These are phyloP conservation scores for Pleoardoris graminearum DNA, from an alignment of 2,329 filamentous ascomycete genomes.

Conservation along the genomic window DNA sequence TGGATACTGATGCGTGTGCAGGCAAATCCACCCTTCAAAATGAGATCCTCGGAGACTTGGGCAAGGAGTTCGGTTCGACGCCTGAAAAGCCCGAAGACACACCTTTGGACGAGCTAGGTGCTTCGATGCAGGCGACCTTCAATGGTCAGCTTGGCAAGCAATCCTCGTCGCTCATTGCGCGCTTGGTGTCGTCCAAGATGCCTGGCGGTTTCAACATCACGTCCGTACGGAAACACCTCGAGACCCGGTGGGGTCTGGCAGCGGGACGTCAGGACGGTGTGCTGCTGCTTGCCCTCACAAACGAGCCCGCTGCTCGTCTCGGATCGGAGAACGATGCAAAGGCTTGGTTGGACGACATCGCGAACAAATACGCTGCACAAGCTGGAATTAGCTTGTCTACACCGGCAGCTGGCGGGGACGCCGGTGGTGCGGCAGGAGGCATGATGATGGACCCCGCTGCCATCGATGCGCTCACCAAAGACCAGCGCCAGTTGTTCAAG, in stretches of 20 bases:
- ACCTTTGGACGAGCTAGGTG: slow-evolving; percentile 91
- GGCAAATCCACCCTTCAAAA: slow-evolving; percentile 99
- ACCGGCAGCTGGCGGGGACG: slow-evolving; percentile 70
- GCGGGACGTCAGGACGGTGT: slow-evolving; percentile 88
- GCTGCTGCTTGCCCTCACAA: slow-evolving; percentile 84
- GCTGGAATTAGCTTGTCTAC: slow-evolving; percentile 83
- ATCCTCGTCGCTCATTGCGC: slow-evolving; percentile 87
- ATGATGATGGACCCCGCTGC: slow-evolving; percentile 99
- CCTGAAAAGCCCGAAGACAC: slow-evolving; percentile 98
- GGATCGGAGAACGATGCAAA: slow-evolving; percentile 91
- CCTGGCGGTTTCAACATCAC: slow-evolving; percentile 99
- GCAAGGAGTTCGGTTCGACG: slow-evolving; percentile 97
- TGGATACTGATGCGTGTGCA: slow-evolving; percentile 46
- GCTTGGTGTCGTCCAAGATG: slow-evolving; percentile 98
- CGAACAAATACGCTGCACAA: slow-evolving; percentile 84
- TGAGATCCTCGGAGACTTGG: slow-evolving; percentile 95
- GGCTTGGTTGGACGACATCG: slow-evolving; percentile 82
- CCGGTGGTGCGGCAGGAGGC: slow-evolving; percentile 71
- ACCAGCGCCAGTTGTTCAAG: slow-evolving; percentile 95
- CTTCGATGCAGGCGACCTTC: slow-evolving; percentile 97
- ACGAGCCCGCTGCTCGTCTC: slow-evolving; percentile 86
- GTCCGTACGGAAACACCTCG: slow-evolving; percentile 89
- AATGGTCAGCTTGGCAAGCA: slow-evolving; percentile 98
- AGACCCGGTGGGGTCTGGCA: slow-evolving; percentile 88
- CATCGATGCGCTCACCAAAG: slow-evolving; percentile 94